Percentiles rank a stretch among this genome's conserved stretches.
phyloP scores from a whole-genome alignment of 257 asterid species.

The Voacanga thouarsii region DNA sequence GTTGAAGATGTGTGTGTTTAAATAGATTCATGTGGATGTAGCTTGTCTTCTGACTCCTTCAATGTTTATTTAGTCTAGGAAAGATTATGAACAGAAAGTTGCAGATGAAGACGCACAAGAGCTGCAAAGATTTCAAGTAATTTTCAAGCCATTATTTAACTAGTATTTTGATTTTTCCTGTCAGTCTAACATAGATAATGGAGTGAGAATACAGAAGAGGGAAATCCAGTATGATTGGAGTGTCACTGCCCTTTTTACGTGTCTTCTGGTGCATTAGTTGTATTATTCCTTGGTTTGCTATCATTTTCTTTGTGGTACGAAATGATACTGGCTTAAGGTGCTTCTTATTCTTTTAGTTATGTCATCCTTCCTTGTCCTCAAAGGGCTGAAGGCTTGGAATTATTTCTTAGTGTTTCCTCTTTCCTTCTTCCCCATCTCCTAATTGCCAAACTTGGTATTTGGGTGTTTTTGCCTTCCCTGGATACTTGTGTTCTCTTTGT shows the following conservation, averaged over 20 bases:
- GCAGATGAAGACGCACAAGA: conserved; percentile 80
- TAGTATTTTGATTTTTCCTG: conserved; percentile 1
- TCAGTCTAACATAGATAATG: background rate
- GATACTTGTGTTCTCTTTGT: no score
- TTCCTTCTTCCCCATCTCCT: background rate
- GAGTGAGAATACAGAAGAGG: background rate
- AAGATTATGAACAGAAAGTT: conserved; percentile 68
- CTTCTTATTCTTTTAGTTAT: background rate
- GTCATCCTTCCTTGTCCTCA: background rate
- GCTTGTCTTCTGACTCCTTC: conserved; percentile 24
- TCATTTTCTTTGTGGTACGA: background rate
- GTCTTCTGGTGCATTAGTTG: background rate
- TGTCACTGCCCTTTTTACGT: background rate
- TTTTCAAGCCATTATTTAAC: conserved; percentile 13
- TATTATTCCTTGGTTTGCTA: background rate
- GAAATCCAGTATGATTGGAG: background rate
- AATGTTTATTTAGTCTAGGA: conserved; percentile 56
- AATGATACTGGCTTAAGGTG: background rate
- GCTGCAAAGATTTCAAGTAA: conserved; percentile 80
- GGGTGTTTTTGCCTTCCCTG: background rate
- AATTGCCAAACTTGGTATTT: background rate
- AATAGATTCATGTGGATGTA: conserved; percentile 3
- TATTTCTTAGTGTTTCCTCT: background rate
- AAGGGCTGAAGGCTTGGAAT: conserved; percentile 15
- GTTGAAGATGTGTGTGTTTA: background rate